Base-by-base conservation (phyloP, 2,329 filamentous ascomycete genomes). In the Colletotrichum caudatum region DNA sequence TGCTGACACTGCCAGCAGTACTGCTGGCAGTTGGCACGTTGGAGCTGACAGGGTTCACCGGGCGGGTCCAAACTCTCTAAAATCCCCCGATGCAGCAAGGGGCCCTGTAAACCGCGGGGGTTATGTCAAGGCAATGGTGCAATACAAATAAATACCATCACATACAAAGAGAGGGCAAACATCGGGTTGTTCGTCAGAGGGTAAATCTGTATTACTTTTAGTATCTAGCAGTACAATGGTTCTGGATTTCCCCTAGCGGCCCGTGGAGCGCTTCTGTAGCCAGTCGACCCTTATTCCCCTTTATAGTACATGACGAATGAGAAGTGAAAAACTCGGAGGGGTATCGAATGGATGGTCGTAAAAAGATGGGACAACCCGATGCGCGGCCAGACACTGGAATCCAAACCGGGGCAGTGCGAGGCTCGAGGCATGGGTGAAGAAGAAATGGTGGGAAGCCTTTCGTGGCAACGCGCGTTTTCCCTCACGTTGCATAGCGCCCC, bases 301-400 rank as follows among this genome's bases (percentile, higher is more conserved):
- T 71, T 62, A 51, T 71, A 37, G 53, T 71, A 71, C 69, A 71
- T 68, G 65, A 54, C 5, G 69, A 64, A 60, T n/a, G n/a, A 51
- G 54, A 72, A 72, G 69, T 50, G 29, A 69, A 35, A 50, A 60
- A 60, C 33, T 69, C 54, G 58, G 65, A 46, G 61, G 61, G 69
- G 69, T 72, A 72, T 72, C 69, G 69, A 72, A 72, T 69, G 65
- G 65, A 64, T 72, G 54, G 65, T 39, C 50, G 46, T 72, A 57
- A 20, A 65, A 57, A 14, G 46, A 58, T n/a, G 51, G 48, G 29
- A 57, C 64, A 59, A 23, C 53, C 60, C 65, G 39, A 54, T 48
- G 50, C 58, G 59, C 60, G 48, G 46, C 20, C 51, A 56, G 18
- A 41, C 44, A 51, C 44, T 64, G 20, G 6, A 39, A 60, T 64